Evolutionary conservation across 2,329 filamentous ascomycete genomes (phyloP), one percentile per base, ranked within the genome.

Genomic region (Fusarium subtropicale): DNA sequence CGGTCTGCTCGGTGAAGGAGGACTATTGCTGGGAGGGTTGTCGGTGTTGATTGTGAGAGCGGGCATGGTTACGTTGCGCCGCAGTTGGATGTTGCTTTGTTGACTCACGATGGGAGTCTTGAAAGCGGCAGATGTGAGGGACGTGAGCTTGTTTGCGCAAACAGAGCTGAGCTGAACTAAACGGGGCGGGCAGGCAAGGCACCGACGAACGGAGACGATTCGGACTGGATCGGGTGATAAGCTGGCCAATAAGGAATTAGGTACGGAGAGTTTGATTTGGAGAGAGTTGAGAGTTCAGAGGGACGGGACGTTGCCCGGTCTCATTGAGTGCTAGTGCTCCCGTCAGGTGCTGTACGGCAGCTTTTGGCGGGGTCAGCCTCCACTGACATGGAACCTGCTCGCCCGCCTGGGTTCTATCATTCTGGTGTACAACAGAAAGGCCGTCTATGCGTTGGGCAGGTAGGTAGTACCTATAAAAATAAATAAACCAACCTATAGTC

Each of bases 1-100:
- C 24, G 86, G 86, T 31, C 81, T 80, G 31, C 75, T 74, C 4
- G 86, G 85, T 20, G 85, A 85, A 34, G 81, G 77, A 38, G 81
- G 76, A 42, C 80, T 80, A 26, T 76, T 71, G 58, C 62, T 59
- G 60, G 66, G 42, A 68, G 64, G 60, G 67, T 72, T 69, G 64
- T 75, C 72, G 45, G 76, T 76, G 33, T 74, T 71, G 48, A 78
- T 74, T 46, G 76, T 79, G 62, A 78, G 73, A 51, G 76, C 76
- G 31, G 76, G 76, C 77, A 77, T 78, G 38, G 28, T 69, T 15
- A 54, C 57, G 33, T 57, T 63, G 66, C 44, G 54, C 60, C 50
- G 50, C 34, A 56, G 42, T 39, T 38, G 22, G 22, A 22, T 48
- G 52, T 47, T 61, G 39, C 50, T 20, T 47, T 66, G 38, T 61